A percentile compares a stretch with the other conserved stretches of the same genome.
These are phyloP conservation scores for Aspergillus haitiensis DNA, from an alignment of 495 filamentous ascomycete genomes.

Conservation along the genomic window DNA sequence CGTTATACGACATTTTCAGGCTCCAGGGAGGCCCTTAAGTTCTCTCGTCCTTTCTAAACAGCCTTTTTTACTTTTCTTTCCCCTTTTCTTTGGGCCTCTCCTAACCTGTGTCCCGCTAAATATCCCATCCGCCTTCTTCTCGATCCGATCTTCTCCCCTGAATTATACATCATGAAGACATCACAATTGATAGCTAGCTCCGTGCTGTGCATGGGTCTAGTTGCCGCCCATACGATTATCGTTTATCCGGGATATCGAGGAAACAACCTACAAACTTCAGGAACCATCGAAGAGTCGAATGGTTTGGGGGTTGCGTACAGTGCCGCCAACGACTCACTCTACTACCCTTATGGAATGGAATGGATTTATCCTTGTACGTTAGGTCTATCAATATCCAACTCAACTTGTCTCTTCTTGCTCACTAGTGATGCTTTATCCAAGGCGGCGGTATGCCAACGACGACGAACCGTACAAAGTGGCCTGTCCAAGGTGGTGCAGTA, in stretches of 20 bases:
- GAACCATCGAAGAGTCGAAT: slow-evolving; percentile 46
- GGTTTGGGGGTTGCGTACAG: slow-evolving; percentile 48
- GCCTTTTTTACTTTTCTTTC: slow-evolving; percentile 8
- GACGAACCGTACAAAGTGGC: slow-evolving; percentile 88
- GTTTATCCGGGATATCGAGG: slow-evolving; percentile 94
- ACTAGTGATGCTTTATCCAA: slow-evolving; percentile 33
- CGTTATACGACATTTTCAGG: too few relatives aligned
- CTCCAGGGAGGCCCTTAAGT: too few relatives aligned
- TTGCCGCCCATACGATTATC: slow-evolving; percentile 81
- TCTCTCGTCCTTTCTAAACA: background rate
- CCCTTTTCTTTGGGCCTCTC: background rate
- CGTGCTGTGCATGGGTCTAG: slow-evolving; percentile 51
- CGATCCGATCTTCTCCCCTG: background rate
- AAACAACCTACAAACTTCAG: slow-evolving; percentile 83
- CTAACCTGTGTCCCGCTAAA: background rate
- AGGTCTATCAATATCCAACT: background rate
- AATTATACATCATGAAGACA: slow-evolving; percentile 33
- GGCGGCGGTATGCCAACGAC: slow-evolving; percentile 83
- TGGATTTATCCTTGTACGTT: slow-evolving; percentile 96
- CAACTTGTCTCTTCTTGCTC: slow-evolving; percentile 4
- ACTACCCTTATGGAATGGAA: slow-evolving; percentile 90
- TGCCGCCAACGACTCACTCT: slow-evolving; percentile 40
- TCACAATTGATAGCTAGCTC: slow-evolving; percentile 51
- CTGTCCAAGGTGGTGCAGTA: slow-evolving; percentile 79
- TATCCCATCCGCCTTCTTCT: background rate